Conservation (phyloP, 306 rosid species). For the Neltuma alba region DNA sequence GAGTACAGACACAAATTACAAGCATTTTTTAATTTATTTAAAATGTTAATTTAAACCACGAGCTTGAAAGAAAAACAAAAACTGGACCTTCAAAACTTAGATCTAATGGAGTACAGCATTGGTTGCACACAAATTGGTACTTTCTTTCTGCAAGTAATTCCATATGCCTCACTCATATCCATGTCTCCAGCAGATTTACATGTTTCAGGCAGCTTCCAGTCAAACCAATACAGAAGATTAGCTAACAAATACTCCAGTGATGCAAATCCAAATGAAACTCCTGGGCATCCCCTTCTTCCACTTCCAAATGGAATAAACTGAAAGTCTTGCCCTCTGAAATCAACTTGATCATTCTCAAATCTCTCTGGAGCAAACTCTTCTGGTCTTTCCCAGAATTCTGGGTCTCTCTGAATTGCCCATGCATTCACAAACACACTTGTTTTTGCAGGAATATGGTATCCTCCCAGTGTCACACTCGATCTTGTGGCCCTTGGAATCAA, state of each 20-base stretch:
- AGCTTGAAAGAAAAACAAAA: not conserved
- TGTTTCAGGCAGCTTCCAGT: too few species aligned
- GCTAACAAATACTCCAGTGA: too few species aligned
- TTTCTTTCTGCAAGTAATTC: conserved; percentile 37
- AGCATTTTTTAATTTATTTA: not conserved
- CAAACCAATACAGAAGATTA: too few species aligned
- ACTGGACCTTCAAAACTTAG: not conserved
- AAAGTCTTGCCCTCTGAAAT: too few species aligned
- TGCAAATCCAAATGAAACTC: too few species aligned
- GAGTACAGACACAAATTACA: not conserved
- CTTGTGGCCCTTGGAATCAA: conserved; percentile 32
- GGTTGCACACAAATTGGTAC: conserved; percentile 45
- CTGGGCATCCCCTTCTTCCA: too few species aligned
- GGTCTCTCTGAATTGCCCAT: too few species aligned
- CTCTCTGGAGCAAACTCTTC: too few species aligned
- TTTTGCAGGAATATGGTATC: conserved; percentile 20
- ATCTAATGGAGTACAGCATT: not conserved
- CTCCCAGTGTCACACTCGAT: not conserved
- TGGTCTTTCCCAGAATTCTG: too few species aligned
- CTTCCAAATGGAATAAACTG: too few species aligned
- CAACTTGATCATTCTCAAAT: too few species aligned
- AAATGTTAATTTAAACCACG: not conserved
- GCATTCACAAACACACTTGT: conserved; percentile 24
- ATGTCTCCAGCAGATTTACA: not conserved
- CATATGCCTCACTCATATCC: conserved; percentile 40